Evolutionary conservation across 164 flowering plant species (phyloP).

Genomic region (Chloranthus sessilifolius): DNA sequence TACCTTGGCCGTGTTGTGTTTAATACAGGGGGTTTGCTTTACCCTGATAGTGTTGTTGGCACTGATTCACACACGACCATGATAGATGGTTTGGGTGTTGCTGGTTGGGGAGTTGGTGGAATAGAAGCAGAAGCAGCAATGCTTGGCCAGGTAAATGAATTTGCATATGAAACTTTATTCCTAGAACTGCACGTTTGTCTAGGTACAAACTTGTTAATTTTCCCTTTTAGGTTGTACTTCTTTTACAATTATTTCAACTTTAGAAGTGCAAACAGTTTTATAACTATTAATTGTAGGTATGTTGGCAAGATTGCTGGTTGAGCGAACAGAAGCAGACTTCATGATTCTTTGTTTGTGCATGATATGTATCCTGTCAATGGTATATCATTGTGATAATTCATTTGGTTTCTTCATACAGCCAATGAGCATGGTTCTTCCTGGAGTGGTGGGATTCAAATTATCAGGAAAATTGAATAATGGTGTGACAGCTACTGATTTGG

Average conservation of each 20-base stretch:
- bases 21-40: slow-evolving; percentile 67
- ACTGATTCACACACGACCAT: slow-evolving; percentile 97
- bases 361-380: too few species aligned
- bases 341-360: too few species aligned
- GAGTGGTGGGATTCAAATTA: slow-evolving; percentile 91
- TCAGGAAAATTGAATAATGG: slow-evolving; percentile 70
- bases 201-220: not conserved
- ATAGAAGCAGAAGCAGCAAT: slow-evolving; percentile 98
- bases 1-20: slow-evolving; percentile 95
- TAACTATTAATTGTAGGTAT: not conserved
- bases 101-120: slow-evolving; percentile 99
- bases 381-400: not conserved
- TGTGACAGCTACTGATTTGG: slow-evolving; percentile 94
- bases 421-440: slow-evolving; percentile 98
- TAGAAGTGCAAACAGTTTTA: not conserved
- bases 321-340: too few species aligned
- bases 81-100: slow-evolving; percentile 97
- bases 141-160: slow-evolving; percentile 82
- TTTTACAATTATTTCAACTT: not conserved
- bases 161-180: not conserved
- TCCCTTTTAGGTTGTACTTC: not conserved
- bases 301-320: slow-evolving; percentile 1
- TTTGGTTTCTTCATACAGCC: slow-evolving; percentile 41
- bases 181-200: not conserved
- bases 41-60: slow-evolving; percentile 97